These are phyloP conservation scores for Fusarium torreyae DNA, from an alignment of 2,329 filamentous ascomycete genomes.

Conservation along the genomic window DNA sequence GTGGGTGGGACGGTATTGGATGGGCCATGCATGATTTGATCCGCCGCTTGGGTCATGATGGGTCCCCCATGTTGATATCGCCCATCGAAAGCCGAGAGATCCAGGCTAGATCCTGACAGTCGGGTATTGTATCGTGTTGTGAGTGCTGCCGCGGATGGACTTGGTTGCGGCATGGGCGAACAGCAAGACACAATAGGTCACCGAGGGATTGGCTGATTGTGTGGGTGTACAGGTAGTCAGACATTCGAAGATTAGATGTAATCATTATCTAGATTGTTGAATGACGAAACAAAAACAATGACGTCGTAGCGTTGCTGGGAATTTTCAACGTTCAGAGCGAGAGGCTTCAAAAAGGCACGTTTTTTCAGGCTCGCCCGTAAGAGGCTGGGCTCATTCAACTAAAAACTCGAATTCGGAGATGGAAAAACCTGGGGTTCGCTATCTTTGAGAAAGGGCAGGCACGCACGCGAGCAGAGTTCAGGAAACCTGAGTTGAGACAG, in stretches of 20 bases:
- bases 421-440: constrained; percentile 32
- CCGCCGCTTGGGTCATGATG: constrained; percentile 10
- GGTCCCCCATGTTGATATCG: constrained; percentile 8
- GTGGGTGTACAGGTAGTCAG: no score
- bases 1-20: constrained; percentile 26
- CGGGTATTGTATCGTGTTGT: background rate
- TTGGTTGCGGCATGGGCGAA: background rate
- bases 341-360: constrained; percentile 30
- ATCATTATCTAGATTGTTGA: background rate
- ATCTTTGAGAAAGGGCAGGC: constrained; percentile 14
- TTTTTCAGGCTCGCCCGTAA: constrained; percentile 12
- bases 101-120: constrained; percentile 43
- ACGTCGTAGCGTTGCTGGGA: constrained; percentile 24
- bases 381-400: constrained; percentile 16
- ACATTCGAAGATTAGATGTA: background rate
- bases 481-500: background rate
- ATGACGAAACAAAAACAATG: constrained; percentile 21
- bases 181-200: constrained; percentile 1
- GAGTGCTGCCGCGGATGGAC: no score
- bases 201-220: background rate
- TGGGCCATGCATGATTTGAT: constrained; percentile 36
- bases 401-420: constrained; percentile 17
- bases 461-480: constrained; percentile 28
- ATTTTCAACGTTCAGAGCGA: background rate
- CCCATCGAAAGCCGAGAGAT: constrained; percentile 45